phyloP scores from a whole-genome alignment of 208 protist species.

The Crithidia thermophila region DNA sequence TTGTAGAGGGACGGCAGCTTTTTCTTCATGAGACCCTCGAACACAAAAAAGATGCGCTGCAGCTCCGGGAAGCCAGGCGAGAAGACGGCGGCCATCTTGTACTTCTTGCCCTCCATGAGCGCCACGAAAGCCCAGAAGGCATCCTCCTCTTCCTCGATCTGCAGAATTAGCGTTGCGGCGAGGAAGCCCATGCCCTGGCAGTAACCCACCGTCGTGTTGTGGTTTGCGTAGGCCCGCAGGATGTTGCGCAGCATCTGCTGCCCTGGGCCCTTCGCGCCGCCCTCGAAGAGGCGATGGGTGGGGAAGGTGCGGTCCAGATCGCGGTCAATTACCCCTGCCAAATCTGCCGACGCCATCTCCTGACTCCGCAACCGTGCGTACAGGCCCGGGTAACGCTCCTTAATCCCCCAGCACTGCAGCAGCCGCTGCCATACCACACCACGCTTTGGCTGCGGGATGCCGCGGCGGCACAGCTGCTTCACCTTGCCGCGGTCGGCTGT shows the following conservation, averaged over 20 bases:
- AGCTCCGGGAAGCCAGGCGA: slow-evolving; percentile 78
- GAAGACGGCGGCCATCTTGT: slow-evolving; percentile 68
- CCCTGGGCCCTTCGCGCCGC: slow-evolving; percentile 30
- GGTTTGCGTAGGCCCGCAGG: slow-evolving; percentile 79
- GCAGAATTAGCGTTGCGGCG: slow-evolving; percentile 76
- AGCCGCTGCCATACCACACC: slow-evolving; percentile 69
- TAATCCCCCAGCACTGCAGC: slow-evolving; percentile 40
- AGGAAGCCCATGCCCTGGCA: slow-evolving; percentile 94
- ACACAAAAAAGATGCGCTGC: slow-evolving; percentile 65
- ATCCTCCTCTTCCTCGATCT: slow-evolving; percentile 81
- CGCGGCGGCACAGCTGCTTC: slow-evolving; percentile 75
- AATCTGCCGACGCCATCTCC: slow-evolving; percentile 26
- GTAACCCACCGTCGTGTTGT: slow-evolving; percentile 81
- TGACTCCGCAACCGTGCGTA: slow-evolving; percentile 41
- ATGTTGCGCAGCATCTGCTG: slow-evolving; percentile 73
- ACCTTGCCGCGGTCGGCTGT: slow-evolving; percentile 14
- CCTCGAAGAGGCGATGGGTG: slow-evolving; percentile 73
- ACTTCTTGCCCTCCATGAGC: slow-evolving; percentile 77
- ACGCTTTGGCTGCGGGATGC: slow-evolving; percentile 68
- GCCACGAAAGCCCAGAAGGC: slow-evolving; percentile 87
- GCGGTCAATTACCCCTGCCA: slow-evolving; percentile 74
- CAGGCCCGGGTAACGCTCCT: slow-evolving; percentile 15
- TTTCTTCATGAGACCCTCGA: slow-evolving; percentile 63
- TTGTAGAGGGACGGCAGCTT: slow-evolving; percentile 41
- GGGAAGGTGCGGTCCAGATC: slow-evolving; percentile 90